phyloP scores from a whole-genome alignment of 345 rosid genomes.

The Euphorbia lathyris region DNA sequence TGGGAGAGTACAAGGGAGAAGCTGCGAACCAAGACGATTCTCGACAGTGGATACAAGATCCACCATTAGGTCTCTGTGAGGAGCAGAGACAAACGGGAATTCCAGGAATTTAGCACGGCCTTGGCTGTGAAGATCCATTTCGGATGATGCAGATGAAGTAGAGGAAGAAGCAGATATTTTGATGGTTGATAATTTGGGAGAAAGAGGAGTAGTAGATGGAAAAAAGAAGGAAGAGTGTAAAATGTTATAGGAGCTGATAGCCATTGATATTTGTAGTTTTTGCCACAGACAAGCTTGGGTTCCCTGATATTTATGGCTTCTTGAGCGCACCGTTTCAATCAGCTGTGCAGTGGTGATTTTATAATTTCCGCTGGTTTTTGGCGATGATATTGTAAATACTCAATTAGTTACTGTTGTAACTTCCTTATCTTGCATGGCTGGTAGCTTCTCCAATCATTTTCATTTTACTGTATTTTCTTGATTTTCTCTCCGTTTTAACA shows the following conservation, averaged over 20 bases:
- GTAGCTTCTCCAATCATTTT: no score
- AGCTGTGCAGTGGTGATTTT: no score
- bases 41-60: constrained; percentile 66
- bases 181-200: constrained; percentile 15
- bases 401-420: no score
- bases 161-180: constrained; percentile 20
- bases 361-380: no score
- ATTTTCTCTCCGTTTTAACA: no score
- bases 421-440: no score
- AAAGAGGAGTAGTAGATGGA: constrained; percentile 8
- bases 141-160: constrained; percentile 14
- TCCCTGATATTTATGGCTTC: neutral
- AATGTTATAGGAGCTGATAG: constrained; percentile 32
- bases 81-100: constrained; percentile 54
- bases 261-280: constrained; percentile 31
- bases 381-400: no score
- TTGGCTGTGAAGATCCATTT: constrained; percentile 36
- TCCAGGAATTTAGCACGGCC: constrained; percentile 49
- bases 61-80: constrained; percentile 52
- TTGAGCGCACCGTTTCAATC: neutral
- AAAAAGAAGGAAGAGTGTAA: constrained; percentile 16
- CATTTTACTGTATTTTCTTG: no score
- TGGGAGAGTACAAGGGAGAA: constrained; percentile 64
- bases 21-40: constrained; percentile 48
- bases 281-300: neutral